Evolutionary conservation across 371 early-diverging fungal genomes (phyloP).

Genomic region (Mucor ambiguus): DNA sequence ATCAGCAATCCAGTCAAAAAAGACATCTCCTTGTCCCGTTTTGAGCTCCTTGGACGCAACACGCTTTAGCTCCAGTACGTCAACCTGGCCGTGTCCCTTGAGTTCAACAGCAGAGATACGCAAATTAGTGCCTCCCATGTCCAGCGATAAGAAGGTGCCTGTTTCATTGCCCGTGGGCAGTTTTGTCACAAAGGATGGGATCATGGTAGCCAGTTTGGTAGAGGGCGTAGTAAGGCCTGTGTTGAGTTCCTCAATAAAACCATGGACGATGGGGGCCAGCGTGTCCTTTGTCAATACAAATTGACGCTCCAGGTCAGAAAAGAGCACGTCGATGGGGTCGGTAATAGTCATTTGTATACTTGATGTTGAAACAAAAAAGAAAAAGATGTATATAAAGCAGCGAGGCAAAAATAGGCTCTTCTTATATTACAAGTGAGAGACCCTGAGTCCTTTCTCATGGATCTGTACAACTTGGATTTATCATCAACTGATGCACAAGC

Average conservation of each 20-base stretch:
- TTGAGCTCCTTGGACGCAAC: slow-evolving; percentile 33
- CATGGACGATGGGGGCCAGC: slow-evolving; percentile 48
- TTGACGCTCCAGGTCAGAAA: slow-evolving; percentile 6
- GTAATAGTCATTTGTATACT: not conserved
- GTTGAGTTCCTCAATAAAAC: slow-evolving; percentile 43
- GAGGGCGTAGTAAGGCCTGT: slow-evolving; percentile 34
- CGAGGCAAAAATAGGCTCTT: too few relatives aligned
- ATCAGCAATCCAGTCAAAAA: slow-evolving; percentile 88
- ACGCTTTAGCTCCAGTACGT: slow-evolving; percentile 16
- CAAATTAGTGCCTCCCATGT: slow-evolving; percentile 92
- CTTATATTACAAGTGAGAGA: too few relatives aligned
- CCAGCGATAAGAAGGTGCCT: slow-evolving; percentile 85
- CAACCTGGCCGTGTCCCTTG: slow-evolving; percentile 43
- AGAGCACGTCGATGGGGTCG: not conserved
- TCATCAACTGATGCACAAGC: too few relatives aligned
- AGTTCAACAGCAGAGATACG: slow-evolving; percentile 67
- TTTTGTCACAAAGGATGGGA: slow-evolving; percentile 85
- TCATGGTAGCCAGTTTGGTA: slow-evolving; percentile 41
- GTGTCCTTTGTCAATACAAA: slow-evolving; percentile 38
- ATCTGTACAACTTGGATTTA: too few relatives aligned
- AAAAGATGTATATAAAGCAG: too few relatives aligned
- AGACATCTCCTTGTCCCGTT: slow-evolving; percentile 56
- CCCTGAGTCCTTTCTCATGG: too few relatives aligned
- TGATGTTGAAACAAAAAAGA: too few relatives aligned
- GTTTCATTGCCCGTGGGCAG: slow-evolving; percentile 81